These are phyloP conservation scores for Saccharomycopsis fermentans DNA, from an alignment of 805 yeast species.

Conservation along the genomic window DNA sequence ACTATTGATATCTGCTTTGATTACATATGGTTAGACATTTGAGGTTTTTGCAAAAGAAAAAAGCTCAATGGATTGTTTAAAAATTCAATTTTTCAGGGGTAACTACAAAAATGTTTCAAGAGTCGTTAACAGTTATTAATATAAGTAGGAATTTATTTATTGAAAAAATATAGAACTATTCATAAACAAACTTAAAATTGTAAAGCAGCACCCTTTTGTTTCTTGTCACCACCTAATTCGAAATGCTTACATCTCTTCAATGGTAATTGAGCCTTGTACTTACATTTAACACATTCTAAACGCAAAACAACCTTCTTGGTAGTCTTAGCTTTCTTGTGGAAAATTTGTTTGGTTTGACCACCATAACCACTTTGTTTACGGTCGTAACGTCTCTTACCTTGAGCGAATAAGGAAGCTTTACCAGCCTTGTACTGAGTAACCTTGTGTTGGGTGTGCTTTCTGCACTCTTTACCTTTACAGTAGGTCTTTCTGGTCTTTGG, in stretches of 20 bases:
- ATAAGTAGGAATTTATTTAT: slow-evolving; percentile 1
- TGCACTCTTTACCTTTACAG: slow-evolving; percentile 99
- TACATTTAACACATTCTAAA: slow-evolving; percentile 97
- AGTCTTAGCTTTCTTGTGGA: slow-evolving; percentile 99
- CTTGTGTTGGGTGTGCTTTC: slow-evolving; percentile 99
- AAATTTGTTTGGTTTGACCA: slow-evolving; percentile 99
- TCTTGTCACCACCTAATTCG: slow-evolving; percentile 99
- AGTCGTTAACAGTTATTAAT: not conserved
- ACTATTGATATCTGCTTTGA: too few species aligned
- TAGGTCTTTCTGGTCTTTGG: slow-evolving; percentile 99
- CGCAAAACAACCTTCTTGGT: slow-evolving; percentile 99
- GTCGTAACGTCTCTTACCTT: slow-evolving; percentile 99
- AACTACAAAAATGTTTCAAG: not conserved
- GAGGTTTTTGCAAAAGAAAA: too few species aligned
- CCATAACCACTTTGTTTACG: slow-evolving; percentile 99
- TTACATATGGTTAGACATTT: too few species aligned
- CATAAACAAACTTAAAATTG: slow-evolving; percentile 65
- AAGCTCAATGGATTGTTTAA: too few species aligned
- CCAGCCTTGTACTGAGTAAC: slow-evolving; percentile 99
- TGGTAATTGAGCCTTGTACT: slow-evolving; percentile 96
- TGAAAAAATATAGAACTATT: not conserved
- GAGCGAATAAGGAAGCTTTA: slow-evolving; percentile 98
- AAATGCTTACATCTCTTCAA: slow-evolving; percentile 99
- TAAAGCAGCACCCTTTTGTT: slow-evolving; percentile 99
- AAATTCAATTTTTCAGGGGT: too few species aligned